Conservation (phyloP, 2,329 filamentous ascomycete genomes). For the Conoideocrella luteorostrata region DNA sequence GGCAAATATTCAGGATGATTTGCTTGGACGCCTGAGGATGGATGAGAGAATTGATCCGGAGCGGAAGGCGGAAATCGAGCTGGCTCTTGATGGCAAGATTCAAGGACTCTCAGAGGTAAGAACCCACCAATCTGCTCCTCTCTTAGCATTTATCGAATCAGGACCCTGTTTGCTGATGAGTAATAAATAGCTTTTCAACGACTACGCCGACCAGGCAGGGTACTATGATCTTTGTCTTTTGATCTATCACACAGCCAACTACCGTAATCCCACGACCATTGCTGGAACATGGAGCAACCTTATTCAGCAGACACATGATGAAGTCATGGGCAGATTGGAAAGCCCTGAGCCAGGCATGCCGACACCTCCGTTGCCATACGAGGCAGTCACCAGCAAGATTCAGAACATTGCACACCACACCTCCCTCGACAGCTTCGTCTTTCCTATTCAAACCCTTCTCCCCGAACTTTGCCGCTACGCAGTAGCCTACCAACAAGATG, state of each 20-base stretch:
- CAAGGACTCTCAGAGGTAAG: constrained; percentile 69
- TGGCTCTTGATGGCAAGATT: constrained; percentile 70
- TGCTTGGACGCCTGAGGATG: constrained; percentile 68
- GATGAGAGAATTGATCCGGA: constrained; percentile 64
- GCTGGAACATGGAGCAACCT: constrained; percentile 77
- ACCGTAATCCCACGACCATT: constrained; percentile 82
- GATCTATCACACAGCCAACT: constrained; percentile 88
- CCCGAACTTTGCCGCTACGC: constrained; percentile 59
- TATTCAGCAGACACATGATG: constrained; percentile 63
- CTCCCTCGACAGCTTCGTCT: constrained; percentile 59
- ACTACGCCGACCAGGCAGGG: constrained; percentile 80
- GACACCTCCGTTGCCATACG: constrained; percentile 55
- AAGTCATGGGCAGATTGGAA: constrained; percentile 38
- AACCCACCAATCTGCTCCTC: too few species aligned
- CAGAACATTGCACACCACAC: constrained; percentile 60
- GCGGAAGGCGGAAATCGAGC: constrained; percentile 57
- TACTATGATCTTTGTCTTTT: constrained; percentile 92
- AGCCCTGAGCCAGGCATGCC: constrained; percentile 34
- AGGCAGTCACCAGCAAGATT: constrained; percentile 59
- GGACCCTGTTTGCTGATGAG: constrained; percentile 1
- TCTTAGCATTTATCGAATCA: too few species aligned
- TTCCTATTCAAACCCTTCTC: constrained; percentile 55
- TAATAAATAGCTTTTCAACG: constrained; percentile 69
- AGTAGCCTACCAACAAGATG: constrained; percentile 51
- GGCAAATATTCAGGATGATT: constrained; percentile 89